Evolutionary conservation across 805 yeast genomes (phyloP).

Genomic region (Saccharomyces kudriavzevii): DNA sequence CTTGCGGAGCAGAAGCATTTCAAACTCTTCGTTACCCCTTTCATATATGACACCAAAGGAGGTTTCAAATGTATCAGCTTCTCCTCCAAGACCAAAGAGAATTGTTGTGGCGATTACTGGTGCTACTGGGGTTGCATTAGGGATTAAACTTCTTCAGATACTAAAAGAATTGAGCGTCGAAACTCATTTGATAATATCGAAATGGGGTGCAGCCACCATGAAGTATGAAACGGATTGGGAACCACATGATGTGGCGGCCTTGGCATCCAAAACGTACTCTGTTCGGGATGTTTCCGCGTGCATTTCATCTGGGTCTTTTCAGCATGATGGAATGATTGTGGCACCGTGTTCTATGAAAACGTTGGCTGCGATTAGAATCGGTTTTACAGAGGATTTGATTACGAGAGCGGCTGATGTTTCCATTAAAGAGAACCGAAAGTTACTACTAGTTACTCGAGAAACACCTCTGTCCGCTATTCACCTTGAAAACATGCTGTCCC

Average conservation of each 20-base stretch:
- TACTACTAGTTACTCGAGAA: conserved; percentile 22
- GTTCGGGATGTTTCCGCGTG: conserved; percentile 25
- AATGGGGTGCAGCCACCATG: conserved; percentile 28
- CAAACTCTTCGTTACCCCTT: background rate
- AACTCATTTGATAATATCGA: conserved; percentile 24
- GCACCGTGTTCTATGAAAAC: conserved; percentile 29
- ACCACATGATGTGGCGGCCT: conserved; percentile 11
- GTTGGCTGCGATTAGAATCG: conserved; percentile 23
- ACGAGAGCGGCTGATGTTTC: conserved; percentile 28
- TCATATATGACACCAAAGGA: background rate
- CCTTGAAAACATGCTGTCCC: conserved; percentile 22
- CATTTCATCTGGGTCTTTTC: conserved; percentile 25
- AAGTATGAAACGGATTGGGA: conserved; percentile 24
- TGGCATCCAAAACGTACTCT: conserved; percentile 16
- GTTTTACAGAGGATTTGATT: conserved; percentile 25
- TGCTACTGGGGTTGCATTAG: conserved; percentile 24
- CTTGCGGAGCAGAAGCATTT: background rate
- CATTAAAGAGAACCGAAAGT: conserved; percentile 21
- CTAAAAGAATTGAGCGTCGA: conserved; percentile 15
- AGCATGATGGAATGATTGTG: conserved; percentile 28
- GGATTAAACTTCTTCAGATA: conserved; percentile 18
- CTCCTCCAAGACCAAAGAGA: conserved; percentile 12
- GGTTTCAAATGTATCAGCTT: background rate
- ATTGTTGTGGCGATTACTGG: conserved; percentile 27
- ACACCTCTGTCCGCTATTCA: conserved; percentile 27